Percentiles rank a stretch among this genome's conserved stretches.
Evolutionary conservation across 306 rosid genomes (phyloP).

Genomic region (Fagus crenata): DNA sequence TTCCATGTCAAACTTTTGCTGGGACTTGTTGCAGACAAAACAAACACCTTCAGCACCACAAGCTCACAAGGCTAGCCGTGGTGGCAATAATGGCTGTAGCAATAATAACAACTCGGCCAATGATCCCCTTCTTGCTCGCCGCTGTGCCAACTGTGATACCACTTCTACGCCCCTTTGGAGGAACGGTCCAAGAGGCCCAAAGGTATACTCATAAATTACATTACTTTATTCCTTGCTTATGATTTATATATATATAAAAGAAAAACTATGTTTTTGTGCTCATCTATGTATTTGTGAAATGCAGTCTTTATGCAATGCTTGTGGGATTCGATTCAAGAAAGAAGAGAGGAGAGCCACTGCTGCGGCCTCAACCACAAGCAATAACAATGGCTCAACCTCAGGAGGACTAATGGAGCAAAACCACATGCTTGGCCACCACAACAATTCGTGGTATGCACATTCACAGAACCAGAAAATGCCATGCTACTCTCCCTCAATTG

Average conservation of each 20-base stretch:
- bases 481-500: slow-evolving; percentile 53
- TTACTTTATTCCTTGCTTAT: neutral
- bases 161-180: slow-evolving; percentile 99
- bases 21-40: slow-evolving; percentile 79
- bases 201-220: slow-evolving; percentile 44
- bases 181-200: slow-evolving; percentile 96
- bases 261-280: neutral
- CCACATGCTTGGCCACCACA: slow-evolving; percentile 44
- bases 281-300: neutral
- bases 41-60: slow-evolving; percentile 29
- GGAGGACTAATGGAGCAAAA: slow-evolving; percentile 43
- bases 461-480: slow-evolving; percentile 60
- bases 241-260: neutral
- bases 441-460: slow-evolving; percentile 50
- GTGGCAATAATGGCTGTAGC: neutral
- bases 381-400: slow-evolving; percentile 10
- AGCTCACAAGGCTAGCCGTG: slow-evolving; percentile 32
- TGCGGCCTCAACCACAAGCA: slow-evolving; percentile 41
- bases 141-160: slow-evolving; percentile 97
- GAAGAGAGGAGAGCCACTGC: slow-evolving; percentile 86
- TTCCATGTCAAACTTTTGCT: slow-evolving; percentile 56
- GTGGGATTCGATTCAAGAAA: slow-evolving; percentile 96
- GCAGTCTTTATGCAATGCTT: slow-evolving; percentile 96
- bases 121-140: slow-evolving; percentile 87
- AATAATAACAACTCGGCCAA: slow-evolving; percentile 1